Conservation (phyloP, 192 early-diverging fungal genomes). For the Gamsiella multidivaricata region DNA sequence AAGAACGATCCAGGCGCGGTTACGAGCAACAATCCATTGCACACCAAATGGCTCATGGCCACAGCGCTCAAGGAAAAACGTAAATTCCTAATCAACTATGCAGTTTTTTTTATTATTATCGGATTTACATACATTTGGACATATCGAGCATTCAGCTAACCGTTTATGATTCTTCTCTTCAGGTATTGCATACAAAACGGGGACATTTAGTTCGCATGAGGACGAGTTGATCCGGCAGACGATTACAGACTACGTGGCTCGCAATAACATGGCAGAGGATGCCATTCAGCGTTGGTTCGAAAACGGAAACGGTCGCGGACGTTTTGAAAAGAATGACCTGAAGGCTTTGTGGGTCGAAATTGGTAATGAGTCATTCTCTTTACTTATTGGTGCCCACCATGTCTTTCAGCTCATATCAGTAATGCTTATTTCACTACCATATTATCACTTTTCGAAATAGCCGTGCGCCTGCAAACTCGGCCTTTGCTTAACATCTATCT, state of each 20-base stretch:
- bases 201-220: slow-evolving; percentile 48
- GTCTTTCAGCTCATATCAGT: too few relatives aligned
- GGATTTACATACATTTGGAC: too few relatives aligned
- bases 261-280: slow-evolving; percentile 49
- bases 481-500: slow-evolving; percentile 50
- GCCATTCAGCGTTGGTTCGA: slow-evolving; percentile 50
- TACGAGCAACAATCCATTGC: slow-evolving; percentile 45
- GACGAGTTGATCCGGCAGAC: slow-evolving; percentile 45
- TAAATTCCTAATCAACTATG: slow-evolving; percentile 2
- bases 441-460: slow-evolving; percentile 1
- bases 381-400: too few relatives aligned
- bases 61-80: slow-evolving; percentile 50
- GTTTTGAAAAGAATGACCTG: slow-evolving; percentile 52
- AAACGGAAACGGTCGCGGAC: slow-evolving; percentile 46
- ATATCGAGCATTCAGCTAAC: background rate
- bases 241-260: slow-evolving; percentile 35
- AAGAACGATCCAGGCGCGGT: slow-evolving; percentile 9
- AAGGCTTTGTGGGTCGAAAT: slow-evolving; percentile 52
- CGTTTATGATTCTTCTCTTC: background rate
- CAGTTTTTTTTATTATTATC: background rate
- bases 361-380: slow-evolving; percentile 19
- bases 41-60: slow-evolving; percentile 54
- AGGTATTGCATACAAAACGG: slow-evolving; percentile 45
- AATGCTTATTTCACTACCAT: background rate
- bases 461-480: slow-evolving; percentile 37